Percentiles rank a stretch among this genome's conserved stretches.
Evolutionary conservation across 2,329 filamentous ascomycete species (phyloP).

Genomic region (Xylaria arbuscula): DNA sequence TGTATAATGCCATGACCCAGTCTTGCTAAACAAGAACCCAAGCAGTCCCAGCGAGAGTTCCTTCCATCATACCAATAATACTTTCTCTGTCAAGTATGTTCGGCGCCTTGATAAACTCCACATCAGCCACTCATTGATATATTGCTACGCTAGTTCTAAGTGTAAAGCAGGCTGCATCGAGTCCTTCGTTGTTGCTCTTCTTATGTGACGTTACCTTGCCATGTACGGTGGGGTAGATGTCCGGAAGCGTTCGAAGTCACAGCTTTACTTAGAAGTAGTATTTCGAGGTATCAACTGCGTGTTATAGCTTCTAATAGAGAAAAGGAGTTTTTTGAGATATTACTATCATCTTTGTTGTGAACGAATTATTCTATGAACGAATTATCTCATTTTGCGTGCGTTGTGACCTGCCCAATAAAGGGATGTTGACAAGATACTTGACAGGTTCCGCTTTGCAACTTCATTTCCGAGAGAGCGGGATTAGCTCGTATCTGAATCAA

Average conservation of each 20-base stretch:
- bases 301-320: not conserved
- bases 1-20: not conserved
- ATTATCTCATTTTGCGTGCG: not conserved
- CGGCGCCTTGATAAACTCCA: constrained; percentile 10
- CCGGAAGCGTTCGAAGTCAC: not conserved
- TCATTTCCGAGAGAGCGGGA: constrained; percentile 25
- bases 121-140: constrained; percentile 12
- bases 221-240: not conserved
- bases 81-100: not conserved
- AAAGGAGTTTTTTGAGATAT: no score
- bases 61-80: no score
- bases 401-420: not conserved
- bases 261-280: not conserved
- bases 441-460: not conserved
- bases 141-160: constrained; percentile 5
- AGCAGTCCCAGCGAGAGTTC: not conserved
- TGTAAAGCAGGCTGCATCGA: not conserved
- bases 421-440: not conserved
- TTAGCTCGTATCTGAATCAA: constrained; percentile 7
- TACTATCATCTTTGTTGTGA: not conserved
- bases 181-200: not conserved
- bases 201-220: constrained; percentile 1
- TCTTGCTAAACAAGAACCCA: not conserved
- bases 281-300: not conserved
- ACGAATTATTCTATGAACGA: no score